Conservation (phyloP, 306 rosid genomes). For the Pachyrhizus erosus region DNA sequence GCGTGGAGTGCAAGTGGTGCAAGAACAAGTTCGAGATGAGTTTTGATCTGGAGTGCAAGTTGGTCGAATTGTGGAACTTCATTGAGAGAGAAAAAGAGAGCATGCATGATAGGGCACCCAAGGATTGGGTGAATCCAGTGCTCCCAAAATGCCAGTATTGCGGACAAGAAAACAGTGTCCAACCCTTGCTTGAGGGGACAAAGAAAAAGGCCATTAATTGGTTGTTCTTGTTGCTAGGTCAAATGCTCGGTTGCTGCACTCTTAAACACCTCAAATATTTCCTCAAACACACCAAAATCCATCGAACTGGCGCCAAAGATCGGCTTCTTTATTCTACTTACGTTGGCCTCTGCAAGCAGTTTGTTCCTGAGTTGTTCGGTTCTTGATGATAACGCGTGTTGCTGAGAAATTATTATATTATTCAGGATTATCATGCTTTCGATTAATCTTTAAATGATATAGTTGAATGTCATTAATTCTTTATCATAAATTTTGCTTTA, state of each 20-base stretch:
- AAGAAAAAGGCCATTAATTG: constrained; percentile 59
- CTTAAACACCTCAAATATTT: background rate
- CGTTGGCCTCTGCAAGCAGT: background rate
- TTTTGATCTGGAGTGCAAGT: constrained; percentile 25
- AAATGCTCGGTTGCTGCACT: constrained; percentile 58
- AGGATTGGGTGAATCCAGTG: constrained; percentile 46
- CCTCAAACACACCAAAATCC: background rate
- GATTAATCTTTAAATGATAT: no score
- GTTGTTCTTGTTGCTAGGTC: constrained; percentile 67
- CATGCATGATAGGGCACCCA: constrained; percentile 58
- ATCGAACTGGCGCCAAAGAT: background rate
- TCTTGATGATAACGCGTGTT: background rate
- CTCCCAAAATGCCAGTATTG: constrained; percentile 51
- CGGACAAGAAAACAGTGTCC: constrained; percentile 38
- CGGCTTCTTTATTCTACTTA: background rate
- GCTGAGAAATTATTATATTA: no score
- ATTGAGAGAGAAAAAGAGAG: background rate
- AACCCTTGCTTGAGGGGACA: constrained; percentile 39
- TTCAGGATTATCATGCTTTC: no score
- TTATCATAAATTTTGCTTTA: no score
- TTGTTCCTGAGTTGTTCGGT: background rate
- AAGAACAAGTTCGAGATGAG: constrained; percentile 13
- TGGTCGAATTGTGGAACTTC: background rate
- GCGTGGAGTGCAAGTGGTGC: constrained; percentile 56
- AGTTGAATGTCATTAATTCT: no score